Percentiles rank a stretch among this genome's conserved stretches.
phyloP scores from a whole-genome alignment of 148 eudicot genomes.

The Spergularia marina region DNA sequence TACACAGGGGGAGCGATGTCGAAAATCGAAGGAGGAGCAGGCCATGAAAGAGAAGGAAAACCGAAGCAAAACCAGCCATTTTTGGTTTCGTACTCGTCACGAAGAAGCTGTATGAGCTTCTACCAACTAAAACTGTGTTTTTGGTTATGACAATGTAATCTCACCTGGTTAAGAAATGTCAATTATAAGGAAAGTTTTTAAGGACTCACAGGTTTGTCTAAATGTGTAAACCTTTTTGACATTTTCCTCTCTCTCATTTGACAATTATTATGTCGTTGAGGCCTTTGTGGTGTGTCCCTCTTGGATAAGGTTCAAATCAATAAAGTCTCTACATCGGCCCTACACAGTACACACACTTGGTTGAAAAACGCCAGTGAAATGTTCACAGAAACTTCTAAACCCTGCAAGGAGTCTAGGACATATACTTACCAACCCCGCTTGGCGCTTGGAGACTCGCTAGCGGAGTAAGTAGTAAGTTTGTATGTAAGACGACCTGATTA shows the following conservation, averaged over 20 bases:
- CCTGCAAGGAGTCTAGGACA: not conserved
- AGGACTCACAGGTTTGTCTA: conserved; percentile 18
- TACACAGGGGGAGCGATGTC: conserved; percentile 67
- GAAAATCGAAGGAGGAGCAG: conserved; percentile 41
- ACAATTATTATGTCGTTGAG: conserved; percentile 14
- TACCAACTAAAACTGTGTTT: conserved; percentile 2
- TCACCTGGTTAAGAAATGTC: not conserved
- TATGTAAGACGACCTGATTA: not conserved
- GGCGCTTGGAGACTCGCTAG: not conserved
- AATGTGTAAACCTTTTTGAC: conserved; percentile 26
- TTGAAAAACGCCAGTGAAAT: not conserved
- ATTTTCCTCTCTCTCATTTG: not conserved
- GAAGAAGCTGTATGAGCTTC: conserved; percentile 9
- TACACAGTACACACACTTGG: not conserved
- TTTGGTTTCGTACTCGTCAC: not conserved
- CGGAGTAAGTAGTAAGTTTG: not conserved
- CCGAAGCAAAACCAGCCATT: conserved; percentile 31
- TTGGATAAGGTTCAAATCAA: conserved; percentile 17
- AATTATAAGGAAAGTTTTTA: conserved; percentile 15
- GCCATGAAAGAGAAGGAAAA: conserved; percentile 30
- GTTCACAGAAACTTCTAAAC: conserved; percentile 5
- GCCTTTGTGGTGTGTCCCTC: not conserved
- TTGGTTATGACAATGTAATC: not conserved
- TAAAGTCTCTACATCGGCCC: conserved; percentile 7
- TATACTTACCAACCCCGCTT: not conserved